Evolutionary conservation across 306 rosid species (phyloP).

Genomic region (Hippophae rhamnoides): DNA sequence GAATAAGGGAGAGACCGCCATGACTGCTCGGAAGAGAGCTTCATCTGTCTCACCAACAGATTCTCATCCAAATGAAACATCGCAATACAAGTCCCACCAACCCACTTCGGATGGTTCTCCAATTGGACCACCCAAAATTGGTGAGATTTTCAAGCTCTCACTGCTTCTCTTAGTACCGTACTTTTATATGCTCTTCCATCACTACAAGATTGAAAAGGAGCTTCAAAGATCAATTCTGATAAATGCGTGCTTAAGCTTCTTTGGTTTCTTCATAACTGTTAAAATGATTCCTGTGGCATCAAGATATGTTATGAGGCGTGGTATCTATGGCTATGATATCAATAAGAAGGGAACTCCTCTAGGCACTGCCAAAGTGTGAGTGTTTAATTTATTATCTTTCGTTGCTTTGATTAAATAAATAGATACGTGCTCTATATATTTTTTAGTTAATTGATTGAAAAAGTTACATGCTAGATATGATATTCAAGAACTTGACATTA

Average conservation of each 20-base stretch:
- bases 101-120: slow-evolving; percentile 33
- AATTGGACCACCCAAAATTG: slow-evolving; percentile 60
- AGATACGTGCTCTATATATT: neutral
- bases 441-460: neutral
- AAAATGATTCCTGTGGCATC: slow-evolving; percentile 82
- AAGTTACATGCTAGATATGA: neutral
- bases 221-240: slow-evolving; percentile 59
- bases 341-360: slow-evolving; percentile 82
- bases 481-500: no score
- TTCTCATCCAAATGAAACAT: slow-evolving; percentile 15
- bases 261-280: slow-evolving; percentile 47
- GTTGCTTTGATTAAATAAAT: neutral
- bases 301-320: slow-evolving; percentile 59
- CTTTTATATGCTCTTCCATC: slow-evolving; percentile 51
- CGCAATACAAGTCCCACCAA: slow-evolving; percentile 18
- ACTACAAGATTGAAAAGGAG: slow-evolving; percentile 43
- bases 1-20: slow-evolving; percentile 16
- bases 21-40: slow-evolving; percentile 77
- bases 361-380: slow-evolving; percentile 82
- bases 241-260: slow-evolving; percentile 64
- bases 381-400: neutral
- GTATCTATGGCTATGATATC: slow-evolving; percentile 78
- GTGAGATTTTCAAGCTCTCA: slow-evolving; percentile 51
- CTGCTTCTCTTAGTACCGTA: slow-evolving; percentile 45
- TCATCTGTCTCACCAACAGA: slow-evolving; percentile 28